Percentiles rank a stretch among this genome's conserved stretches.
Evolutionary conservation across 1,284 basidiomycete genomes (phyloP).

Genomic region (Vanrija pseudolonga): DNA sequence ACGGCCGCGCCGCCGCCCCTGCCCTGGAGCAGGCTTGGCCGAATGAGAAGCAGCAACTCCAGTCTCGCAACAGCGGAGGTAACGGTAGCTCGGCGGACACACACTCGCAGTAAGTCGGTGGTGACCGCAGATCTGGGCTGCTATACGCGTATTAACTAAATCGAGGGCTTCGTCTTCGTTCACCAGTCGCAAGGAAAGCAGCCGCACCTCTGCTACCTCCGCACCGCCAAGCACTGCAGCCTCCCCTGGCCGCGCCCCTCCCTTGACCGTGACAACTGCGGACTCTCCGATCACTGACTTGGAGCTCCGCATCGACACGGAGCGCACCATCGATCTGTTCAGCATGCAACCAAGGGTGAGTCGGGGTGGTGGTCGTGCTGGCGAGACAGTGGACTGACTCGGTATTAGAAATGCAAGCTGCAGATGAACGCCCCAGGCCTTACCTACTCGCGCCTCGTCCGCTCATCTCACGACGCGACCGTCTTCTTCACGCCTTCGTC

Average conservation of each 20-base stretch:
- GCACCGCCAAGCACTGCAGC: conserved; percentile 36
- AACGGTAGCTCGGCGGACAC: conserved; percentile 38
- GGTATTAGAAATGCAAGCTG: conserved; percentile 71
- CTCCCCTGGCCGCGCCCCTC: conserved; percentile 30
- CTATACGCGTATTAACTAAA: conserved; percentile 10
- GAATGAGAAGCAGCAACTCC: conserved; percentile 25
- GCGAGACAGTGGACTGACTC: conserved; percentile 7
- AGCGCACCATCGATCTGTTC: conserved; percentile 86
- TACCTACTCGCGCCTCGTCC: conserved; percentile 74
- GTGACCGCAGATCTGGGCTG: not conserved
- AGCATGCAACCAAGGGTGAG: conserved; percentile 88
- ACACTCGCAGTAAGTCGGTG: conserved; percentile 34
- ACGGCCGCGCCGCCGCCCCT: conserved; percentile 4
- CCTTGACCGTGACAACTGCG: conserved; percentile 11
- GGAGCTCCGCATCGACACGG: conserved; percentile 73
- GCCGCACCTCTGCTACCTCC: conserved; percentile 36
- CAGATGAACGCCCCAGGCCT: conserved; percentile 82
- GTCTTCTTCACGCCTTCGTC: conserved; percentile 75
- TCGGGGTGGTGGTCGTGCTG: conserved; percentile 10
- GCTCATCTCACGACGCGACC: conserved; percentile 68
- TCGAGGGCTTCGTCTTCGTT: conserved; percentile 38
- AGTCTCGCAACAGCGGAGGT: too few relatives aligned
- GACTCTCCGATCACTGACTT: conserved; percentile 64
- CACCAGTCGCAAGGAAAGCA: conserved; percentile 40
- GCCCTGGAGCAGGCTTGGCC: conserved; percentile 31